These are phyloP conservation scores for Murraya paniculata DNA, from an alignment of 345 rosid genomes.

Conservation along the genomic window DNA sequence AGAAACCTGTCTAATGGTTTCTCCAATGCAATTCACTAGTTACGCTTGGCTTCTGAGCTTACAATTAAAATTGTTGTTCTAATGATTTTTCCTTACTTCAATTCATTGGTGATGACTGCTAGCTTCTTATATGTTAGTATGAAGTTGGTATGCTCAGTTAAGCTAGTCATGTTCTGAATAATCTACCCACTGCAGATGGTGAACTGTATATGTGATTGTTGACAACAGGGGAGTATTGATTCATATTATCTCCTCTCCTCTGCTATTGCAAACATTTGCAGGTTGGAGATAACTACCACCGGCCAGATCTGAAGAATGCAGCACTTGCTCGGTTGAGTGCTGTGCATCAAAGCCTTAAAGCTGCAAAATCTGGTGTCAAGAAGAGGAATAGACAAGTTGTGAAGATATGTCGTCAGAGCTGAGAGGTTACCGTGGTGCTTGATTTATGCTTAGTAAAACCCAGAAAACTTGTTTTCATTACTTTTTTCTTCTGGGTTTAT, in stretches of 20 bases:
- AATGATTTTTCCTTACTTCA: background rate
- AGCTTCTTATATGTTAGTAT: background rate
- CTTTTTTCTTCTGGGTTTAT: background rate
- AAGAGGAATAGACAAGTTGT: conserved; percentile 80
- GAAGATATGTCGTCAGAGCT: conserved; percentile 34
- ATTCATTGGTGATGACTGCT: background rate
- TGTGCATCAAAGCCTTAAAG: conserved; percentile 76
- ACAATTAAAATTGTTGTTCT: background rate
- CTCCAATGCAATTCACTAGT: conserved; percentile 42
- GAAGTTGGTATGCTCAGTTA: background rate
- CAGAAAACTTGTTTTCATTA: background rate
- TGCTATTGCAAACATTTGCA: conserved; percentile 21
- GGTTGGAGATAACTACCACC: conserved; percentile 83
- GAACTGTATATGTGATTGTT: background rate
- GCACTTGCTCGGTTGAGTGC: conserved; percentile 88
- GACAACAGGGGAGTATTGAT: background rate
- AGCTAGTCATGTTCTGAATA: background rate
- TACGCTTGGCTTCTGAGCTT: conserved; percentile 41
- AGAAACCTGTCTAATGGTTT: conserved; percentile 26
- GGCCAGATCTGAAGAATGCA: conserved; percentile 84
- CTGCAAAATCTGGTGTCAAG: conserved; percentile 85
- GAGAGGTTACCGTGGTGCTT: conserved; percentile 4
- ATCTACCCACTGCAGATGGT: background rate
- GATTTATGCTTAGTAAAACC: background rate
- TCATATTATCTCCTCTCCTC: background rate